phyloP scores from a whole-genome alignment of 352 stramenopile species.

The Stephanocyclus meneghinianus region DNA sequence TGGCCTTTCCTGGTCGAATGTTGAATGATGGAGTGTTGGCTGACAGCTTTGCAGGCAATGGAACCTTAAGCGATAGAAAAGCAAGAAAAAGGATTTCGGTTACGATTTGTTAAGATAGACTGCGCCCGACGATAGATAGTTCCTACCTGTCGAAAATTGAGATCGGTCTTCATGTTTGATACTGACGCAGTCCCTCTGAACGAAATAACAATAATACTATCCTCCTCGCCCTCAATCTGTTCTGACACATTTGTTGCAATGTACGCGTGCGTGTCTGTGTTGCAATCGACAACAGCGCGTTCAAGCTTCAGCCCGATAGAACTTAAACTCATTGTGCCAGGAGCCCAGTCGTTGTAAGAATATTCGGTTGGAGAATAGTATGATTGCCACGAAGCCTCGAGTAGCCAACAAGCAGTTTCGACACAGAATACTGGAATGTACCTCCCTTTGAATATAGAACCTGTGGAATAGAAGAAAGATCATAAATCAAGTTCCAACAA shows the following conservation, averaged over 20 bases:
- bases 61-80: conserved; percentile 43
- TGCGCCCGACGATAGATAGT: neutral
- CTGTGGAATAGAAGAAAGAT: conserved; percentile 13
- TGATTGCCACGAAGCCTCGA: conserved; percentile 76
- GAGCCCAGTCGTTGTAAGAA: conserved; percentile 47
- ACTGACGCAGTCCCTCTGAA: conserved; percentile 72
- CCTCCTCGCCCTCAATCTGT: conserved; percentile 77
- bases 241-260: conserved; percentile 64
- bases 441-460: conserved; percentile 54
- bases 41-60: conserved; percentile 58
- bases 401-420: conserved; percentile 77
- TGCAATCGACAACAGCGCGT: conserved; percentile 59
- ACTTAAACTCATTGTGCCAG: conserved; percentile 66
- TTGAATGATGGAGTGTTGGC: conserved; percentile 47
- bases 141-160: conserved; percentile 51
- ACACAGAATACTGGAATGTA: conserved; percentile 80
- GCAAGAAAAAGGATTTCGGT: neutral
- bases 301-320: conserved; percentile 70
- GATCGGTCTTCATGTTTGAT: conserved; percentile 75
- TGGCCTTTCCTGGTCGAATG: conserved; percentile 34
- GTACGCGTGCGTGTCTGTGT: conserved; percentile 70
- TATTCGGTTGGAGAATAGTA: conserved; percentile 74
- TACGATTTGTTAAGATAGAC: neutral
- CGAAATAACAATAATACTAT: conserved; percentile 76
- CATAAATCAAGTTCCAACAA: neutral